Evolutionary conservation across 345 rosid species (phyloP).

Genomic region (Moringa oleifera): DNA sequence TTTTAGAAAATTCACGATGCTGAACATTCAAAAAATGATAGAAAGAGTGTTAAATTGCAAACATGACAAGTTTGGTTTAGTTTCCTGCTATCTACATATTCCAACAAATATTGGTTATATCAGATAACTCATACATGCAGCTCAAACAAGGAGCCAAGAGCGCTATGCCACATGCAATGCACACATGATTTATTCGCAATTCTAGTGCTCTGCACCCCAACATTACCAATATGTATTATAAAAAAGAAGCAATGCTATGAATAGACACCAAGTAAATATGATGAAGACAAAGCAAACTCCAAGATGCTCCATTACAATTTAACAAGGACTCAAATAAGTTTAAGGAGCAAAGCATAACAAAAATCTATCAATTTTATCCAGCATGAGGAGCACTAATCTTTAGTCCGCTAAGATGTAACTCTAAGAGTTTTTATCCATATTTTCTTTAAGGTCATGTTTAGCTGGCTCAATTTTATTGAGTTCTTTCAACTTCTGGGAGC

Average conservation of each 20-base stretch:
- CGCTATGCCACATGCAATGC: neutral
- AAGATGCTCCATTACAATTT: no score
- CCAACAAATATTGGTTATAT: neutral
- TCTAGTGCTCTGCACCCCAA: neutral
- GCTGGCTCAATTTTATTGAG: no score
- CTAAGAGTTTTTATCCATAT: no score
- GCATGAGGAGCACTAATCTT: no score
- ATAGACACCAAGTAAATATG: neutral
- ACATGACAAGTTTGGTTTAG: no score
- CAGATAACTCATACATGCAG: neutral
- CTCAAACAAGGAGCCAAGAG: neutral
- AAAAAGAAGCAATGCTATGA: neutral
- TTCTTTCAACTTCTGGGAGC: no score
- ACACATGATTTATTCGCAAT: neutral
- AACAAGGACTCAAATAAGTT: no score
- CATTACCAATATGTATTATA: neutral
- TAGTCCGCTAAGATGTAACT: no score
- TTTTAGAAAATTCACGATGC: conserved; percentile 79
- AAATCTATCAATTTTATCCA: no score
- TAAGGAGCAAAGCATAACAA: no score
- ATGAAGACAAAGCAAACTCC: neutral
- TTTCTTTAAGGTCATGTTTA: no score
- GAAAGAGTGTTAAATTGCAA: conserved; percentile 15
- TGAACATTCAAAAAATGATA: conserved; percentile 30
- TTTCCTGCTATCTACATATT: neutral